Percentiles rank a stretch among this genome's conserved stretches.
Evolutionary conservation across 2,329 filamentous ascomycete species (phyloP).

Genomic region (Ascochyta clinopodiicola): DNA sequence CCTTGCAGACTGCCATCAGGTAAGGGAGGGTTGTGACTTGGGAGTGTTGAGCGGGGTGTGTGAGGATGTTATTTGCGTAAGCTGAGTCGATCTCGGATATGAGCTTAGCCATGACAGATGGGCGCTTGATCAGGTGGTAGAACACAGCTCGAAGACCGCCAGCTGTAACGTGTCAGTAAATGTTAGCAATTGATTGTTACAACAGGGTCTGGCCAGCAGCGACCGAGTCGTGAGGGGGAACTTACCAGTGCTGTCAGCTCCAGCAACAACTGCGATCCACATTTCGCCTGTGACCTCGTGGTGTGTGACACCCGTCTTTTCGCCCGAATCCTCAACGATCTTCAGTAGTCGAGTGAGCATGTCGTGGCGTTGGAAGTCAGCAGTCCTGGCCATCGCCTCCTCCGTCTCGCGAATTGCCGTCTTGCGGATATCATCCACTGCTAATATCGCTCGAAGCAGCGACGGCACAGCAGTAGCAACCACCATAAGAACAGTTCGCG

Average conservation of each 20-base stretch:
- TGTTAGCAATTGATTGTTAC: too few species aligned
- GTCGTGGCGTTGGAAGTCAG: constrained; percentile 31
- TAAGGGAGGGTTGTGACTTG: constrained; percentile 73
- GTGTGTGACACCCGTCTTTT: constrained; percentile 1
- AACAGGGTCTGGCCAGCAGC: background rate
- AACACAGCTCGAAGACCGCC: constrained; percentile 43
- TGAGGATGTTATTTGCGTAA: constrained; percentile 14
- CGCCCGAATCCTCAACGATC: constrained; percentile 28
- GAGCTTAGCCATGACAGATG: constrained; percentile 20
- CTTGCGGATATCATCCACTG: constrained; percentile 25
- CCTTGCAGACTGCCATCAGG: constrained; percentile 77
- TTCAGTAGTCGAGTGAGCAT: constrained; percentile 39
- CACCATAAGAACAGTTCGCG: constrained; percentile 16
- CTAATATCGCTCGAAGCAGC: constrained; percentile 32
- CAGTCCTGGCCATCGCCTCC: constrained; percentile 13
- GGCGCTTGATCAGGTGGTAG: constrained; percentile 49
- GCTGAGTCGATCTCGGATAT: constrained; percentile 33
- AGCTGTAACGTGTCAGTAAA: background rate
- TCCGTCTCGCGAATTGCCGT: constrained; percentile 25
- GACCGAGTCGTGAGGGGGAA: background rate
- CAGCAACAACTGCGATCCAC: constrained; percentile 44
- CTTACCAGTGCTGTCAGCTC: constrained; percentile 44
- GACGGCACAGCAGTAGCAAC: constrained; percentile 23
- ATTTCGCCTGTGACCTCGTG: constrained; percentile 26
- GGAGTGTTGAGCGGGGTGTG: constrained; percentile 19